A percentile compares a stretch with the other conserved stretches of the same genome.
Conservation (phyloP, 2,329 filamentous ascomycete genomes). For the Penicillium sp. region DNA sequence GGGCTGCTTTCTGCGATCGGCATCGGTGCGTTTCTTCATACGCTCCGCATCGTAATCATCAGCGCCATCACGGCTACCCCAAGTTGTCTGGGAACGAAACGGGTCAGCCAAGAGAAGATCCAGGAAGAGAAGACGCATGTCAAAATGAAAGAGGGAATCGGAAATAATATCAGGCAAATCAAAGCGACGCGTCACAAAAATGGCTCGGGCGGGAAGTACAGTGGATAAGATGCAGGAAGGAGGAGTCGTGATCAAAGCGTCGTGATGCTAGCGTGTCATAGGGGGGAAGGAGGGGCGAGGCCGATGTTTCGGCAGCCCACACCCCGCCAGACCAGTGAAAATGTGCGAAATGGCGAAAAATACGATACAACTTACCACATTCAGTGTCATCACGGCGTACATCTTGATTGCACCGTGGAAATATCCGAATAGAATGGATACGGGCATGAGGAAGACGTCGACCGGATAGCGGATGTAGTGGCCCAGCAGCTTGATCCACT, state of each 20-base stretch:
- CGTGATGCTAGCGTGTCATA: conserved; percentile 21
- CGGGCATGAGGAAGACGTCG: conserved; percentile 74
- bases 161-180: neutral
- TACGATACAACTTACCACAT: conserved; percentile 63
- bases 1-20: conserved; percentile 34
- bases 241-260: conserved; percentile 27
- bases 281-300: conserved; percentile 8
- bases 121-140: conserved; percentile 4
- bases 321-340: neutral
- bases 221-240: conserved; percentile 22
- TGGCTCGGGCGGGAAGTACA: conserved; percentile 11
- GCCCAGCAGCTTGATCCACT: conserved; percentile 85
- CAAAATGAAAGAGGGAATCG: neutral
- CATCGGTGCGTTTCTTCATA: conserved; percentile 51
- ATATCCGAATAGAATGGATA: conserved; percentile 90
- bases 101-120: conserved; percentile 12
- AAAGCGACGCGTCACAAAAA: conserved; percentile 3
- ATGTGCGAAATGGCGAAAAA: neutral
- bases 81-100: conserved; percentile 68
- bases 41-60: conserved; percentile 77
- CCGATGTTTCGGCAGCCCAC: conserved; percentile 11
- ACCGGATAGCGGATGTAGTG: conserved; percentile 81
- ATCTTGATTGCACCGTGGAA: conserved; percentile 91
- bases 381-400: conserved; percentile 77
- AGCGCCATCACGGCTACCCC: conserved; percentile 90